phyloP scores from a whole-genome alignment of 2,329 filamentous ascomycete genomes.

The Metarhizium robertsii region DNA sequence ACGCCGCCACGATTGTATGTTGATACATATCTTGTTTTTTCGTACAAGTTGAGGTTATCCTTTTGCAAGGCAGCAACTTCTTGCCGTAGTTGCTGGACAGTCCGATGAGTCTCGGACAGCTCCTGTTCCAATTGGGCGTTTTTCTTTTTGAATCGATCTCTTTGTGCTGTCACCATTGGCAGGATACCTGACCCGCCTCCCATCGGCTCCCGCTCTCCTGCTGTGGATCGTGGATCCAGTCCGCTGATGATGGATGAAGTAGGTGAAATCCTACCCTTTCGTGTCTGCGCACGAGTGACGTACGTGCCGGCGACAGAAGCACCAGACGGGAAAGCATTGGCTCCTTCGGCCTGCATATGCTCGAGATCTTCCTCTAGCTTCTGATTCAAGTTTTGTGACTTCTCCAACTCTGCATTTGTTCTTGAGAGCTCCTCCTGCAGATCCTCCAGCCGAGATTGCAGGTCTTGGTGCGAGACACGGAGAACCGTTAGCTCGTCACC shows the following conservation, averaged over 20 bases:
- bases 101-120: slow-evolving; percentile 72
- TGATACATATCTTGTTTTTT: slow-evolving; percentile 94
- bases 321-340: slow-evolving; percentile 77
- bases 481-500: slow-evolving; percentile 88
- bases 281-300: slow-evolving; percentile 50
- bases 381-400: slow-evolving; percentile 71
- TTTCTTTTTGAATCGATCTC: slow-evolving; percentile 96
- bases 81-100: slow-evolving; percentile 76
- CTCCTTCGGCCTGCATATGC: slow-evolving; percentile 74
- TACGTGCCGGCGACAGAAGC: slow-evolving; percentile 93
- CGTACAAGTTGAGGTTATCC: slow-evolving; percentile 91
- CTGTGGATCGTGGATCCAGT: slow-evolving; percentile 59
- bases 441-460: slow-evolving; percentile 69
- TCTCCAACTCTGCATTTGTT: slow-evolving; percentile 79
- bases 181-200: slow-evolving; percentile 79
- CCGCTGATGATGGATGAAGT: slow-evolving; percentile 98
- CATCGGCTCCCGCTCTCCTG: slow-evolving; percentile 48
- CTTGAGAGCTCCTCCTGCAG: slow-evolving; percentile 76
- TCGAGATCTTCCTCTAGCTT: slow-evolving; percentile 89
- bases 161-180: slow-evolving; percentile 96
- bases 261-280: slow-evolving; percentile 69
- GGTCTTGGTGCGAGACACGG: slow-evolving; percentile 86
- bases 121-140: slow-evolving; percentile 87
- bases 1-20: slow-evolving; percentile 72
- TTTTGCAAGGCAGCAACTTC: slow-evolving; percentile 89